Base-by-base conservation (phyloP, 495 filamentous ascomycete species). In the Zalerion maritima region DNA sequence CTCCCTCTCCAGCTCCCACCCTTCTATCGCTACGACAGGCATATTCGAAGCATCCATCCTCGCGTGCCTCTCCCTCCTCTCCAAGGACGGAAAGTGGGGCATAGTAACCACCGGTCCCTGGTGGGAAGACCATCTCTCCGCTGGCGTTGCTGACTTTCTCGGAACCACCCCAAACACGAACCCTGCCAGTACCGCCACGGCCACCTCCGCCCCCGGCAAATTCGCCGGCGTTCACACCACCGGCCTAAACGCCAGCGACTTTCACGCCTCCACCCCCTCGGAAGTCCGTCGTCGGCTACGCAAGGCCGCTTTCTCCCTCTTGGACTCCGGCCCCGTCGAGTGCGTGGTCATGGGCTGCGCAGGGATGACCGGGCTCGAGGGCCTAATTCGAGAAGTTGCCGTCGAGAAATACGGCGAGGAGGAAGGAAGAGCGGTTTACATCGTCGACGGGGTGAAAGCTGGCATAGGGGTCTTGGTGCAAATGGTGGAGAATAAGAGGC, bases 301-400 rank as follows among this genome's bases (percentile, higher is more conserved):
- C 36, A 70, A 73, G 8, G 86, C 81, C 4, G 76, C 77, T 6
- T 63, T 60, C 44, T 54, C 65, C 26, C 49, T 94, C 20, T 48
- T 93, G 14, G 49, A 52, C 12, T 56, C 55, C 6, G 62, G 67
- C 0, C 36, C 51, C 3, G 73, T 86, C 0, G 66, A 67, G 16
- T 67, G 78, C 35, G 72, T 83, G 14, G 69, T 81, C 33, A 62
- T 82, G 54, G 78, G 77, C 2, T 93, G 86, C 57, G 87, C 85
- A 22, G 87, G 89, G 3, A 93, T 94, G 89, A 76, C 72, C 14
- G 89, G 87, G 8, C 68, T 96, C 59, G 79, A 87, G 32, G 65
- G 74, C 32, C 76, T 79, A 28, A 82, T 94, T 24, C 63, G 77
- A 28, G 66, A 68, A 21, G 77, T 74, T 2, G 78, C 78, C 24